These are phyloP conservation scores for Trapa bicornis DNA, from an alignment of 345 rosid genomes.

Conservation along the genomic window DNA sequence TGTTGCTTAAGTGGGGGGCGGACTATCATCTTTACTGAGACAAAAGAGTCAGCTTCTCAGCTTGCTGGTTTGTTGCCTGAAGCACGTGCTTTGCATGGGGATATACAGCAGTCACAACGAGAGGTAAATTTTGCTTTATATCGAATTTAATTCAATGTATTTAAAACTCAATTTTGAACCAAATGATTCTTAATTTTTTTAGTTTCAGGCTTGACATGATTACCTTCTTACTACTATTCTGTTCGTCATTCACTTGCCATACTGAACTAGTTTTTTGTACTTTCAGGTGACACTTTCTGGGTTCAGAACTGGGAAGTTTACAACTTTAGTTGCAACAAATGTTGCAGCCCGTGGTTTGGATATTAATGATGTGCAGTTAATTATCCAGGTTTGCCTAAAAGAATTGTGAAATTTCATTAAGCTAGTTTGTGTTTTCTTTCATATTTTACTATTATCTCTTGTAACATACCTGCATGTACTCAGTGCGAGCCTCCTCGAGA, in stretches of 20 bases:
- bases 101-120: constrained; percentile 79
- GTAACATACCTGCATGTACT: constrained; percentile 7
- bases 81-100: constrained; percentile 87
- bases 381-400: constrained; percentile 58
- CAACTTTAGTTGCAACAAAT: constrained; percentile 85
- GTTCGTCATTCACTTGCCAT: neutral
- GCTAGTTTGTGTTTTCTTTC: neutral
- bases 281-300: constrained; percentile 77
- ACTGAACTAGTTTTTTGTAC: constrained; percentile 7
- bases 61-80: constrained; percentile 78
- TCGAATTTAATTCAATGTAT: neutral
- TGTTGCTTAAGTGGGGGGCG: constrained; percentile 65
- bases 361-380: constrained; percentile 85
- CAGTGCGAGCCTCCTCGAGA: constrained; percentile 99
- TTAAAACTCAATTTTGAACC: neutral
- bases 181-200: neutral
- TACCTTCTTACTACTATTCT: neutral
- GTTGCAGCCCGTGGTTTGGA: constrained; percentile 98
- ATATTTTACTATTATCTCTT: constrained; percentile 4
- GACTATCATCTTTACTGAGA: constrained; percentile 83
- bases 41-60: constrained; percentile 75
- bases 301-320: constrained; percentile 82
- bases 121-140: constrained; percentile 38
- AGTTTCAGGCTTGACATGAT: neutral
- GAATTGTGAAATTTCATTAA: neutral